A percentile compares a stretch with the other conserved stretches of the same genome.
Evolutionary conservation across 768 basidiomycete species (phyloP).

Genomic region (Lactarius hengduanensis): DNA sequence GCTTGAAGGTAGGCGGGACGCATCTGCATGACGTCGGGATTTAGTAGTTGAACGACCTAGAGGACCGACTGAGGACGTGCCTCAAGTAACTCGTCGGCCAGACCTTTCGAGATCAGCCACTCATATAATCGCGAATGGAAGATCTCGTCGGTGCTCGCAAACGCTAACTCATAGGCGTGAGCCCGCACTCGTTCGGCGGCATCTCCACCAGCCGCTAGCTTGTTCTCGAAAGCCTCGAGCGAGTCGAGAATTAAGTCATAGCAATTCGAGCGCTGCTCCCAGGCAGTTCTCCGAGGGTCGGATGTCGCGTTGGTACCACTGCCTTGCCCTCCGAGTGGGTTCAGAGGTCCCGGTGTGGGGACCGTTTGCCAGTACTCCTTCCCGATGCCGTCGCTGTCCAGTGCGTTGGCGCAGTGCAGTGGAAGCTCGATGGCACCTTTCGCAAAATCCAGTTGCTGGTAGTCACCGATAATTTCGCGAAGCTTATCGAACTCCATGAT

Average conservation of each 20-base stretch:
- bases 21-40: constrained; percentile 48
- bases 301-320: background rate
- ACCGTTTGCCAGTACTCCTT: constrained; percentile 72
- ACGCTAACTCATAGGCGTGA: constrained; percentile 84
- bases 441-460: constrained; percentile 79
- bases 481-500: constrained; percentile 83
- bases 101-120: constrained; percentile 78
- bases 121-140: constrained; percentile 95
- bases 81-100: constrained; percentile 89
- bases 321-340: background rate
- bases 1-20: constrained; percentile 85
- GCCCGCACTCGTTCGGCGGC: constrained; percentile 72
- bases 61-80: constrained; percentile 43
- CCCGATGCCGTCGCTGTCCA: constrained; percentile 74
- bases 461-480: constrained; percentile 85
- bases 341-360: background rate
- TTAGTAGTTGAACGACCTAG: constrained; percentile 13
- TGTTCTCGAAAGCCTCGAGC: constrained; percentile 73
- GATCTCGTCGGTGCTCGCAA: constrained; percentile 82
- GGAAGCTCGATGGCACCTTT: constrained; percentile 87
- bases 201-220: constrained; percentile 38
- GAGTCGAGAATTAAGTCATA: constrained; percentile 86
- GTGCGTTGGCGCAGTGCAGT: constrained; percentile 73
- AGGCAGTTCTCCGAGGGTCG: constrained; percentile 53
- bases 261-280: constrained; percentile 63